Base-by-base conservation (phyloP, 2,329 filamentous ascomycete genomes). In the Xylariomycetidae sp. region DNA sequence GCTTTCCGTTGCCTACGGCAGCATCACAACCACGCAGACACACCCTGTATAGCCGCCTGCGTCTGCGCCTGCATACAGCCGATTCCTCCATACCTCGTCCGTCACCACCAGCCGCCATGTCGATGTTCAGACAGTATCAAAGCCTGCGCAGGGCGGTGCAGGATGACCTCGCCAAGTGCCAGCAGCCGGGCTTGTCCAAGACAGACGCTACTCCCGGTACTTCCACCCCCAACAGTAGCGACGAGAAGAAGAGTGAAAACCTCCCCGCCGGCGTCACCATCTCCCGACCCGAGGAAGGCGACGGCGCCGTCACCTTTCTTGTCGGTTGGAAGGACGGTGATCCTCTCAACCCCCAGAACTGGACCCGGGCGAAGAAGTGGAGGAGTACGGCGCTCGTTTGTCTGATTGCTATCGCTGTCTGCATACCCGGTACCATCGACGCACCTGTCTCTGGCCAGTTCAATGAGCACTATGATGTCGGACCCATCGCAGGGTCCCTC, bases 251-350 rank as follows among this genome's bases (percentile, higher is more conserved):
- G 2, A 16, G 25, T 3, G 34, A 36, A 17, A 28, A 28, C 5
- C 16, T 32, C 12, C n/a, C 29, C 16, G 29, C 31, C 6, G 36
- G 30, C 5, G 29, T 42, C 20, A 27, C 31, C 9, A 23, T 35
- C 5, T 30, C 33, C 27, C 27, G 20, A 16, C 35, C 37, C 12
- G 20, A 10, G 14, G 40, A 40, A 23, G 18, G 25, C 25, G 28
- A 32, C 8, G 40, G 33, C 10, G 15, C 18, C 5, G 23, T 37
- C 9, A 31, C 30, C 1, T 39, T 34, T 13, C 27, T 40, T 6
- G 41, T 43, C 8, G 41, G 40, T 4, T 44, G 40, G 29, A 40
- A 41, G 17, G 44, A 40, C 5, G 26, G 31, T 19, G 44, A 45
- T 17, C 30, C 39, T 4, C 33, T 37, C 12, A 29, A 46, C 9